Percentiles rank a stretch among this genome's conserved stretches.
Conservation (phyloP, 1,284 basidiomycete genomes). For the Xerocomus nothofagi region DNA sequence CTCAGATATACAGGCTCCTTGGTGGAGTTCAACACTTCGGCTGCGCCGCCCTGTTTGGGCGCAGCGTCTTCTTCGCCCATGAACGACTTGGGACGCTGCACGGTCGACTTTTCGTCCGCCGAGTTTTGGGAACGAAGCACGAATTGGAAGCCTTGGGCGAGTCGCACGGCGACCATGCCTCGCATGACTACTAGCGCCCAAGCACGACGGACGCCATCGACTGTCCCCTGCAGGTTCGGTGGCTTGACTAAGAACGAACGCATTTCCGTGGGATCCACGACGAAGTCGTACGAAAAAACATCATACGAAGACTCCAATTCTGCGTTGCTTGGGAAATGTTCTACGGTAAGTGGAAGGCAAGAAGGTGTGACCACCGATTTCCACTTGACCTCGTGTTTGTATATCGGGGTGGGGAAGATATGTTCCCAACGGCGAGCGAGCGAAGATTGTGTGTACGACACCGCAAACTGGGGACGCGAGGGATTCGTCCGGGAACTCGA, state of each 20-base stretch:
- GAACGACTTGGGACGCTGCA: conserved; percentile 58
- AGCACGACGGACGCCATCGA: conserved; percentile 61
- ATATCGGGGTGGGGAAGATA: conserved; percentile 73
- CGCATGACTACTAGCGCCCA: conserved; percentile 88
- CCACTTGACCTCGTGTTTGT: conserved; percentile 93
- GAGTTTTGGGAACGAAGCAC: conserved; percentile 53
- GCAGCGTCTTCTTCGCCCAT: conserved; percentile 53
- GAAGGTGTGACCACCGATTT: conserved; percentile 79
- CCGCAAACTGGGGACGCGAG: conserved; percentile 53
- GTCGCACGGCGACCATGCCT: conserved; percentile 90
- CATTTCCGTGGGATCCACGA: conserved; percentile 76
- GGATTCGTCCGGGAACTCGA: conserved; percentile 58
- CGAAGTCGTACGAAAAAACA: conserved; percentile 79
- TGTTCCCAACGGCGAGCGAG: conserved; percentile 90
- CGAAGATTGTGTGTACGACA: conserved; percentile 63
- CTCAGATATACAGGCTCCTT: conserved; percentile 85
- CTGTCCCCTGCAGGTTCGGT: conserved; percentile 46
- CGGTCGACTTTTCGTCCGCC: conserved; percentile 31
- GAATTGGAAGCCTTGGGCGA: conserved; percentile 97
- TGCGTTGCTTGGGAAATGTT: conserved; percentile 76
- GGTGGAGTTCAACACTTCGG: conserved; percentile 68
- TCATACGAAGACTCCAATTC: conserved; percentile 82
- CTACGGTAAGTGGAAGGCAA: conserved; percentile 92
- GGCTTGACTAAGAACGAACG: conserved; percentile 77
- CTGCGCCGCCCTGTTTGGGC: conserved; percentile 64